Base-by-base conservation (phyloP, 441 rosid genomes). In the Lepidium campestre region DNA sequence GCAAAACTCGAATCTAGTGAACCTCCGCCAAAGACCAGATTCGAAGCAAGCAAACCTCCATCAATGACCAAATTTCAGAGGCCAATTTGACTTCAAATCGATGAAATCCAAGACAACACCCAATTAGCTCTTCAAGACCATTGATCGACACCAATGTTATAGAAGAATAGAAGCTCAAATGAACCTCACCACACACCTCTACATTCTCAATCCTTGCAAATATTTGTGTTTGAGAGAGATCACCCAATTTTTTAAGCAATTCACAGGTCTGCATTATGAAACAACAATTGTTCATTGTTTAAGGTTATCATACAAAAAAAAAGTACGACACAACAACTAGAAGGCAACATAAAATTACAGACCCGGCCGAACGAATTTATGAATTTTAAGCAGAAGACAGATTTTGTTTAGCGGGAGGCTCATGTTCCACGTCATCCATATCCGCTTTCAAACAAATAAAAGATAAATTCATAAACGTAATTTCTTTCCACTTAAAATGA, bases 311-410 rank as follows among this genome's bases (percentile, higher is more conserved):
- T 15, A 39, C 22, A 23, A n/a, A 31, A 40, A 29, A 40, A 27
- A 29, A 29, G 7, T 29, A 57, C 0, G 15, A 35, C 32, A 45
- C 27, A 37, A 8, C 2, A 36, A 44, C 22, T 11, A 40, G 62
- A 10, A 48, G 10, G 19, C 29, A 57, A 17, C 10, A 61, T 4
- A 58, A 35, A 27, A 19, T 39, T 39, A 63, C 76, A 66, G 75
- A 94, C 99, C 23, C 80, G 86, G 65, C 99, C 94, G 65, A 94
- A n/a, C n/a, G n/a, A n/a, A n/a, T n/a, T n/a, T n/a, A n/a, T n/a
- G n/a, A n/a, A n/a, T n/a, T n/a, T n/a, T n/a, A n/a, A 5, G 99
- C 95, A 23, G 99, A 93, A 55, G 81, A 79, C 64, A 93, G 89
- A 49, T 97, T 81, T 68, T 90, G 77, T 78, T 93, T 93, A 2